Conservation (phyloP, 768 basidiomycete genomes). For the Tulasnella sp. region DNA sequence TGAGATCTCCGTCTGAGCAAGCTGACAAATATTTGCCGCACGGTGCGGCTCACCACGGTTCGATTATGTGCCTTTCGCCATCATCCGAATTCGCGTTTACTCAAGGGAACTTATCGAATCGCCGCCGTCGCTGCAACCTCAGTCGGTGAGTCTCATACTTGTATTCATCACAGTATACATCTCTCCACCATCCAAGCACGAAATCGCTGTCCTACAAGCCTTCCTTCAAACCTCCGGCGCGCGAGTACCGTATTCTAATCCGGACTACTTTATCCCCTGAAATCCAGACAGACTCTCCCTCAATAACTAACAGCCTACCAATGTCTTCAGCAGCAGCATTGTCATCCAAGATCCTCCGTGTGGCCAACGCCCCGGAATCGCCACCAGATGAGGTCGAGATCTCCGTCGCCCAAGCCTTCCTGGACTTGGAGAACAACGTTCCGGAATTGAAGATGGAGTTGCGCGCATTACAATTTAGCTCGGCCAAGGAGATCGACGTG, state of each 20-base stretch:
- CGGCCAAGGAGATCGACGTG: slow-evolving; percentile 98
- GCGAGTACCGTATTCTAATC: not conserved
- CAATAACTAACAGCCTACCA: not conserved
- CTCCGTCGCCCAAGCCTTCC: slow-evolving; percentile 86
- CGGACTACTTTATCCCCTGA: not conserved
- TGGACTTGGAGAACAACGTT: slow-evolving; percentile 97
- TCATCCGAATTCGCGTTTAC: not conserved
- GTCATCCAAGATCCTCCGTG: slow-evolving; percentile 78
- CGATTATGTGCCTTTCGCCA: not conserved
- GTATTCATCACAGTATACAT: not conserved
- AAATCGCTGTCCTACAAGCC: not conserved
- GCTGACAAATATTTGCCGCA: not conserved
- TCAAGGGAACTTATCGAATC: not conserved
- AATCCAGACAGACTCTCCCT: not conserved
- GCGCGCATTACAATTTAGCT: slow-evolving; percentile 92
- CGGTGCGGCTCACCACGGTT: not conserved
- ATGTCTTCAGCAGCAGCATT: slow-evolving; percentile 23
- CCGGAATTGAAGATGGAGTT: slow-evolving; percentile 98
- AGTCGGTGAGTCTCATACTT: not conserved
- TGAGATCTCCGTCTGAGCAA: not conserved
- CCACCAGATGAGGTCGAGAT: slow-evolving; percentile 89
- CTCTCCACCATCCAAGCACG: not conserved
- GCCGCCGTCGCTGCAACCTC: not conserved
- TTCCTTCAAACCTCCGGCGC: not conserved
- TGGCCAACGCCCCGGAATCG: slow-evolving; percentile 89